phyloP scores from a whole-genome alignment of 2,329 filamentous ascomycete genomes.

The Nothophoma quercina region DNA sequence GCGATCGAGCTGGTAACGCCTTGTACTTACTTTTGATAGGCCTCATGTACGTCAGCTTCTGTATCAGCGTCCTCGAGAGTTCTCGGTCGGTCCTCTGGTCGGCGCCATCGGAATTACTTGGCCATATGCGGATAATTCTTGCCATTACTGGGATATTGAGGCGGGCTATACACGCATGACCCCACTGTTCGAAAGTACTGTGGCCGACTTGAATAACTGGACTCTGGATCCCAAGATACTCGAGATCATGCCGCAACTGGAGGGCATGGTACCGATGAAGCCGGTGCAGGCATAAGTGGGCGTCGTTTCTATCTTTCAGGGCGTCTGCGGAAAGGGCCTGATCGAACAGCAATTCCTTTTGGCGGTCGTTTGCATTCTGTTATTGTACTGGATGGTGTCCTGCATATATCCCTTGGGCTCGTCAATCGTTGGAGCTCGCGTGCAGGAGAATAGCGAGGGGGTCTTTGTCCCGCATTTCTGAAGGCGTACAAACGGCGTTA shows the following conservation, averaged over 20 bases:
- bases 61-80: constrained; percentile 44
- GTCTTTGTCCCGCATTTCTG: not conserved
- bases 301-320: not conserved
- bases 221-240: constrained; percentile 45
- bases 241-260: constrained; percentile 43
- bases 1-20: not conserved
- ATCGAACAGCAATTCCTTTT: not conserved
- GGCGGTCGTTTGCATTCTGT: constrained; percentile 3
- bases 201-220: constrained; percentile 44
- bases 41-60: constrained; percentile 44
- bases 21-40: constrained; percentile 32
- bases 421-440: not conserved
- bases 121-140: constrained; percentile 47
- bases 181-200: constrained; percentile 43
- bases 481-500: constrained; percentile 1
- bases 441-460: not conserved
- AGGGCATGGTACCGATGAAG: constrained; percentile 39
- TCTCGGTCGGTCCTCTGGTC: constrained; percentile 35
- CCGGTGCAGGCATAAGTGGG: constrained; percentile 14
- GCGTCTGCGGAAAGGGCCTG: constrained; percentile 11
- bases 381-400: not conserved
- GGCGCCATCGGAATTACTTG: constrained; percentile 41
- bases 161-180: constrained; percentile 43
- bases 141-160: constrained; percentile 49
- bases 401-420: constrained; percentile 6